Evolutionary conservation across 441 rosid species (phyloP), one percentile per base, ranked within the genome.

Genomic region (Adansonia madagascariensis): DNA sequence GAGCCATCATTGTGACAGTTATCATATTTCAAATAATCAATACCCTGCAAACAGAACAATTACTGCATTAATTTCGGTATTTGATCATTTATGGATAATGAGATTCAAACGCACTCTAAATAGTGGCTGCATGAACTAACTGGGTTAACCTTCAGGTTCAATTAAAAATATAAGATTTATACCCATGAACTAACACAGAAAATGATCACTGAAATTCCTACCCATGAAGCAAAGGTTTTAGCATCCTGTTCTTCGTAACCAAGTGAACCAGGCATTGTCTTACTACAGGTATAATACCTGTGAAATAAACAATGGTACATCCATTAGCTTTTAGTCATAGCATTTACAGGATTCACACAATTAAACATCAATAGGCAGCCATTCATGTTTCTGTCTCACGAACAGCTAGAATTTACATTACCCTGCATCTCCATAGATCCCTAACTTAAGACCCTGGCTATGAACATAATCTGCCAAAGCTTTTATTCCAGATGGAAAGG

Each of bases 11-110:
- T 85, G 81, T 84, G 57, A 79, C 96, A 91, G 80, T 90, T 91
- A 56, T 91, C 96, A 79, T 91, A 91, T 91, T 91, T 91, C 81
- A 91, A 78, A 84, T 91, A 91, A 86, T 91, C 94, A 60, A 91
- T 86, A 6, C 92, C 94, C 96, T 91, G 84, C 63, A 85, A 53
- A 31, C 64, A 22, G 59, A 73, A 24, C 52, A 35, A 76, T 59
- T 2, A 2, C 56, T 17, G 4, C 4, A 43, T 43, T 43, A 43
- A 43, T 1, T 43, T 43, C 46, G 8, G 5, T 43, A 43, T 43
- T 4, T 31, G 7, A 50, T 49, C 46, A 43, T 43, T 43, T 35
- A 43, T 43, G 41, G 39, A 50, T 46, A 49, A 49, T 22, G 14
- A 11, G 22, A 35, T 35, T 35, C 41, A 35, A 35, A 35, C 41